A percentile compares a stretch with the other conserved stretches of the same genome.
Evolutionary conservation across 257 asterid species (phyloP).

Genomic region (Scutellaria minor): DNA sequence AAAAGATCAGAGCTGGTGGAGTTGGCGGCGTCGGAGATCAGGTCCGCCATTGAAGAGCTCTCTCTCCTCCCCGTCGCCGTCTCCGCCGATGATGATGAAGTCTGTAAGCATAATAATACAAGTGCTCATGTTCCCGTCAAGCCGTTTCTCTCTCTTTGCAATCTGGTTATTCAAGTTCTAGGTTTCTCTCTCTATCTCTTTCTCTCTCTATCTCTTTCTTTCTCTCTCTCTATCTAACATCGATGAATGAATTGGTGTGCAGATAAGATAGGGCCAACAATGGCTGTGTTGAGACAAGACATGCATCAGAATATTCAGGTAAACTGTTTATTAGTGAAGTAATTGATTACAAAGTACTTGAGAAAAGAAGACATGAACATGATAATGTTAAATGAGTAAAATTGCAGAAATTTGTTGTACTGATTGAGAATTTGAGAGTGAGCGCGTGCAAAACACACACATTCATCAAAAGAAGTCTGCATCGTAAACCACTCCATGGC

Average conservation of each 20-base stretch:
- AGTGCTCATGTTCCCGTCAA: conserved; percentile 53
- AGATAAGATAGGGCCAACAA: conserved; percentile 99
- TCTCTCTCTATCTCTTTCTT: conserved; percentile 16
- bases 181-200: conserved; percentile 53
- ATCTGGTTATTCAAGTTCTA: conserved; percentile 71
- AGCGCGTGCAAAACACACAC: conserved; percentile 47
- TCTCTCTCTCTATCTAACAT: conserved; percentile 11
- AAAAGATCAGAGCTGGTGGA: conserved; percentile 52
- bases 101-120: neutral
- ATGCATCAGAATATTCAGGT: conserved; percentile 81
- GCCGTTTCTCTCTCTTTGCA: conserved; percentile 82
- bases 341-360: too few species aligned
- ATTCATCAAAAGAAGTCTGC: conserved; percentile 32
- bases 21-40: conserved; percentile 59
- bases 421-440: too few species aligned
- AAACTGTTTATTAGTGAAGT: neutral
- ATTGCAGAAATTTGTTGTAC: too few species aligned
- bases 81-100: neutral
- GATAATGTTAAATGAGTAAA: too few species aligned
- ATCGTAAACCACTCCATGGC: neutral
- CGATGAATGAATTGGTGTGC: conserved; percentile 30
- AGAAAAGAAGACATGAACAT: too few species aligned
- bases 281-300: conserved; percentile 93
- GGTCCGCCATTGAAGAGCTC: conserved; percentile 73
- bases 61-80: conserved; percentile 40